These are phyloP conservation scores for Nemania sp. DNA, from an alignment of 2,329 filamentous ascomycete genomes.

Conservation along the genomic window DNA sequence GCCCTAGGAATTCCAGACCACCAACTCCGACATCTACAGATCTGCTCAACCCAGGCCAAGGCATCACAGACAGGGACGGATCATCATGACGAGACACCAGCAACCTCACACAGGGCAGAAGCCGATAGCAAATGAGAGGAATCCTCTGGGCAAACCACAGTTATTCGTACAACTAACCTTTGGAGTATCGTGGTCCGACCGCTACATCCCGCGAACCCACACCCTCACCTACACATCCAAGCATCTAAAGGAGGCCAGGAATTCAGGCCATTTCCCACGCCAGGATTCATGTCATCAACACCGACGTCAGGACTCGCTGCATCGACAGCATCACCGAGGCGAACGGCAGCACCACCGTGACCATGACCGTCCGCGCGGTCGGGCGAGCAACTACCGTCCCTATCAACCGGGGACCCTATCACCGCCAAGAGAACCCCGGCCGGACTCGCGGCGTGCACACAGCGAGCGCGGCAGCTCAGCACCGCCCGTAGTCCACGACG, in stretches of 20 bases:
- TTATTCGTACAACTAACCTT: constrained; percentile 66
- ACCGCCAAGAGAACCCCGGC: constrained; percentile 39
- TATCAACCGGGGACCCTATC: constrained; percentile 19
- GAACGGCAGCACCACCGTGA: constrained; percentile 38
- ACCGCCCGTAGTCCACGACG: constrained; percentile 61
- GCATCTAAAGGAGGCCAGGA: constrained; percentile 56
- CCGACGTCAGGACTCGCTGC: constrained; percentile 36
- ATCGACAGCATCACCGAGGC: constrained; percentile 37
- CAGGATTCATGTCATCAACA: constrained; percentile 54
- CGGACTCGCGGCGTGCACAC: constrained; percentile 48
- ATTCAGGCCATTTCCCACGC: constrained; percentile 57
- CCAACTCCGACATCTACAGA: constrained; percentile 19
- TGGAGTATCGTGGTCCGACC: constrained; percentile 63
- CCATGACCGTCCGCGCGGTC: constrained; percentile 39
- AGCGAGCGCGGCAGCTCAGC: constrained; percentile 63
- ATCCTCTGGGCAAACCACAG: constrained; percentile 54
- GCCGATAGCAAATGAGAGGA: constrained; percentile 45
- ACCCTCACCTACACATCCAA: constrained; percentile 62
- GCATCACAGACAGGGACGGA: constrained; percentile 38
- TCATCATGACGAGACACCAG: constrained; percentile 41
- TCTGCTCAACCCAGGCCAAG: background rate
- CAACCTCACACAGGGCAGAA: constrained; percentile 29
- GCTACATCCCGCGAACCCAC: constrained; percentile 58
- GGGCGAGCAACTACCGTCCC: constrained; percentile 28
- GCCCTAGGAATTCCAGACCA: constrained; percentile 27